Evolutionary conservation across 2,329 filamentous ascomycete genomes (phyloP).

Genomic region (Geosmithia flava): DNA sequence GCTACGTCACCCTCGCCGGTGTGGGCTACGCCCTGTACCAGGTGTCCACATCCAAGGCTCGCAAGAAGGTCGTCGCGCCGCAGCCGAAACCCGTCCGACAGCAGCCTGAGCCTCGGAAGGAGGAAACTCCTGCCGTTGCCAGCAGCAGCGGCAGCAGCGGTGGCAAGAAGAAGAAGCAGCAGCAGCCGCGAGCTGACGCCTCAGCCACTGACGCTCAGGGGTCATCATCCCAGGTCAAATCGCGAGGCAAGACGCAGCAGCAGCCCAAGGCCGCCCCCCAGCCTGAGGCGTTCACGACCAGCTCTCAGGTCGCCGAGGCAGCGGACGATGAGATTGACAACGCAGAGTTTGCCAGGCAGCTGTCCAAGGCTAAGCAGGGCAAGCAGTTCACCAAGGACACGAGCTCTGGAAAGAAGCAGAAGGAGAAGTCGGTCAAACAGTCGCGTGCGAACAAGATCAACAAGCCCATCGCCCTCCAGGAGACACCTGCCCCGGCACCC

Average conservation of each 20-base stretch:
- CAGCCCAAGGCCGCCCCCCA: constrained; percentile 15
- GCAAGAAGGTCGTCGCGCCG: constrained; percentile 14
- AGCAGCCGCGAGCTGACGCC: constrained; percentile 31
- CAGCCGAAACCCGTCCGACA: constrained; percentile 12
- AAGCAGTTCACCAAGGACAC: constrained; percentile 42
- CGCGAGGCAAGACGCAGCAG: constrained; percentile 24
- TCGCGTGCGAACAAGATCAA: constrained; percentile 43
- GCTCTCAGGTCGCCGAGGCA: constrained; percentile 20
- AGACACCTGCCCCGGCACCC: constrained; percentile 25
- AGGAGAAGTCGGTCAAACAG: constrained; percentile 59
- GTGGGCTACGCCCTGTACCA: constrained; percentile 22
- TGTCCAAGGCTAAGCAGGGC: constrained; percentile 60
- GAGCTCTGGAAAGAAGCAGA: constrained; percentile 50
- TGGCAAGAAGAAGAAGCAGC: constrained; percentile 31
- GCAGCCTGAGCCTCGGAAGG: constrained; percentile 13
- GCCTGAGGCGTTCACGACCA: constrained; percentile 14
- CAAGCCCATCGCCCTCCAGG: no score
- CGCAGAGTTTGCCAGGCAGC: constrained; percentile 64
- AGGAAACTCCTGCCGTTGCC: no score
- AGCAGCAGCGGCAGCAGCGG: no score
- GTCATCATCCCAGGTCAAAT: constrained; percentile 18
- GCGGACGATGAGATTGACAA: constrained; percentile 53
- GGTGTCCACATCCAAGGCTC: constrained; percentile 19
- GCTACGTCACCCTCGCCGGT: constrained; percentile 22
- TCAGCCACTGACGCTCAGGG: constrained; percentile 23